A percentile compares a stretch with the other conserved stretches of the same genome.
phyloP scores from a whole-genome alignment of 139 green algal species.

The Picochlorum sp. region DNA sequence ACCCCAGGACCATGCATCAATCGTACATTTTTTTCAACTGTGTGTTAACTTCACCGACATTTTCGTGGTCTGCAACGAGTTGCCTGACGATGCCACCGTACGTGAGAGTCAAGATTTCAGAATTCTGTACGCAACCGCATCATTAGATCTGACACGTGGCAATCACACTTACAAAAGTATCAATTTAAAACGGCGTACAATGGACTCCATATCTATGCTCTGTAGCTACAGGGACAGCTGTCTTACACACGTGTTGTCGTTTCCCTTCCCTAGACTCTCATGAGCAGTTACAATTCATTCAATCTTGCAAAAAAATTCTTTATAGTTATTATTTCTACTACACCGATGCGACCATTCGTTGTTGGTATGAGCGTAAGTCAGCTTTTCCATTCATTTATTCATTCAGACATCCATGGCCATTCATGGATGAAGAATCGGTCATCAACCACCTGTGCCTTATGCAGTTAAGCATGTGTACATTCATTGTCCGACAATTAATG shows the following conservation, averaged over 20 bases:
- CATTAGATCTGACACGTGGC: neutral
- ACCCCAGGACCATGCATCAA: neutral
- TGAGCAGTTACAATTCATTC: slow-evolving; percentile 1
- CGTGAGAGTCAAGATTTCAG: slow-evolving; percentile 93
- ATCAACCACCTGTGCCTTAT: too few relatives aligned
- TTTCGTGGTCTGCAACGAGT: slow-evolving; percentile 86
- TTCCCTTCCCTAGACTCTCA: too few relatives aligned
- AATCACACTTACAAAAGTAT: neutral
- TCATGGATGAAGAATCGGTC: too few relatives aligned
- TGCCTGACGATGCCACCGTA: slow-evolving; percentile 96
- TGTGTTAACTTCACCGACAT: slow-evolving; percentile 92
- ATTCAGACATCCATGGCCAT: too few relatives aligned
- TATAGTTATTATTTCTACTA: too few relatives aligned
- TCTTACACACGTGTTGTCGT: too few relatives aligned
- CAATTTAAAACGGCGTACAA: neutral
- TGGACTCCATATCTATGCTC: neutral
- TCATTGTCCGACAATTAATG: too few relatives aligned
- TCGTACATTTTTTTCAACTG: slow-evolving; percentile 88
- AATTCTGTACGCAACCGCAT: slow-evolving; percentile 51
- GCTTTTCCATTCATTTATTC: too few relatives aligned
- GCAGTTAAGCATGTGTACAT: too few relatives aligned
- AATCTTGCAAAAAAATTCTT: neutral
- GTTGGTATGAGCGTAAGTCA: too few relatives aligned
- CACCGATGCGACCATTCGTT: too few relatives aligned
- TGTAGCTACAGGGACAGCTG: neutral